Base-by-base conservation (phyloP, 495 filamentous ascomycete genomes). In the Penicillium turbatum region DNA sequence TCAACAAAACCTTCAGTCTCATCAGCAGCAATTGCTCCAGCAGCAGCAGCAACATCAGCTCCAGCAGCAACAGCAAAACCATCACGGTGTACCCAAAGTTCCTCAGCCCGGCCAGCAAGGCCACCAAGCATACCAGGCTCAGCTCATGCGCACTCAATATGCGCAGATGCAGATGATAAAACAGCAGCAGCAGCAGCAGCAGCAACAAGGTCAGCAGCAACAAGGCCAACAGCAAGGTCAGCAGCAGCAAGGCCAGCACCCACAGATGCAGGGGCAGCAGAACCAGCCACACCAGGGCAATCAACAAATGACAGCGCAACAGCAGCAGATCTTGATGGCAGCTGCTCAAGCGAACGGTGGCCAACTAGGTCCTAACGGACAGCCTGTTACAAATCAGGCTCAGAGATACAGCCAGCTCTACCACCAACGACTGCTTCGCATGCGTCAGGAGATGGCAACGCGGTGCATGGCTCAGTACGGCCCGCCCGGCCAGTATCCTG, bases 1-100 rank as follows among this genome's bases (percentile, higher is more conserved):
- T 13, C 80, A 84, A 59, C 82, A 83, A 41, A 81, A 81, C 17
- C 74, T 80, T 36, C 73, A 74, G 42, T 65, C 68, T 3, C 71
- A 73, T 54, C 74, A 81, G 24, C 72, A 75, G 42, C 72, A 73
- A 56, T 69, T 58, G 54, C 42, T 73, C 41, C 74, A 59, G 54
- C 64, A 67, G 32, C 63, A 66, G 38, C 64, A 68, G 31, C 63
- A 61, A 1, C 80, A 84, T 55, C 82, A 82, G 31, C 78, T 77
- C 16, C 70, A 77, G 44, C 72, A 69, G 10, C 69, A 72, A 51
- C 72, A 73, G 42, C 70, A 72, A 36, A 57, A 67, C 26, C 63
- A 66, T 13, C 71, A 68, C 7, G 71, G 74, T 56, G 63, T 66
- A 54, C 69, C 71, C 43, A 64, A 61, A 48, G 60, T 70, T 27